Evolutionary conservation across 1,139 yeast species (phyloP).

Genomic region (Blastobotrys elegans): DNA sequence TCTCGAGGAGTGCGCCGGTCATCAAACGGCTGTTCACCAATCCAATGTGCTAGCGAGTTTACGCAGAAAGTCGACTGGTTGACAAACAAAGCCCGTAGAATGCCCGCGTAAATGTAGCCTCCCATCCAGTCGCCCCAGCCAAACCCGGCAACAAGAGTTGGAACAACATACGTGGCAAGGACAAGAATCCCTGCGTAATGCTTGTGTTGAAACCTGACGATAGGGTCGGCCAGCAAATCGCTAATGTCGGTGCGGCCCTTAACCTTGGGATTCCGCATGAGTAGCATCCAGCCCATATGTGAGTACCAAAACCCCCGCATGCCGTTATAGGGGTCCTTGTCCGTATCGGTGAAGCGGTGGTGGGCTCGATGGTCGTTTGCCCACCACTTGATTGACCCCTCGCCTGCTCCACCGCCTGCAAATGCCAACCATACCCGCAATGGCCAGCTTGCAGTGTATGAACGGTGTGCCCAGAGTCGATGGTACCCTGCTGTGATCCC

Average conservation of each 20-base stretch:
- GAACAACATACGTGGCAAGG: conserved; percentile 64
- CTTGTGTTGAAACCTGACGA: conserved; percentile 89
- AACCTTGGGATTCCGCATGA: conserved; percentile 85
- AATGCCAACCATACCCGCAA: conserved; percentile 69
- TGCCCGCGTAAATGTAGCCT: conserved; percentile 88
- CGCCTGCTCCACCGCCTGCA: conserved; percentile 92
- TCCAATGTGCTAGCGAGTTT: conserved; percentile 97
- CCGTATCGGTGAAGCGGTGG: conserved; percentile 95
- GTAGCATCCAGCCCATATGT: conserved; percentile 97
- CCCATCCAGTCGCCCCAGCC: conserved; percentile 90
- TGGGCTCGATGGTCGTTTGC: conserved; percentile 95
- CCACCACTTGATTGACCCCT: conserved; percentile 99
- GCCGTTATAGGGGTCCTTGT: conserved; percentile 96
- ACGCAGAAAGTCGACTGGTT: conserved; percentile 99
- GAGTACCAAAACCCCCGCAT: conserved; percentile 93
- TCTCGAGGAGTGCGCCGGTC: conserved; percentile 98
- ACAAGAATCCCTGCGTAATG: conserved; percentile 72
- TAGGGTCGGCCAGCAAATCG: conserved; percentile 85
- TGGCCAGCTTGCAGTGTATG: conserved; percentile 73
- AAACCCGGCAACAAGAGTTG: conserved; percentile 70
- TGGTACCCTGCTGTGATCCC: conserved; percentile 96
- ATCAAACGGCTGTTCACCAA: conserved; percentile 96
- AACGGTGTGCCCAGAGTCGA: conserved; percentile 82
- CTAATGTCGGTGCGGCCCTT: conserved; percentile 96
- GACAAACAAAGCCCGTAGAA: conserved; percentile 72